Evolutionary conservation across 768 basidiomycete species (phyloP), one percentile per base, ranked within the genome.

Genomic region (Scleroderma citrinum): DNA sequence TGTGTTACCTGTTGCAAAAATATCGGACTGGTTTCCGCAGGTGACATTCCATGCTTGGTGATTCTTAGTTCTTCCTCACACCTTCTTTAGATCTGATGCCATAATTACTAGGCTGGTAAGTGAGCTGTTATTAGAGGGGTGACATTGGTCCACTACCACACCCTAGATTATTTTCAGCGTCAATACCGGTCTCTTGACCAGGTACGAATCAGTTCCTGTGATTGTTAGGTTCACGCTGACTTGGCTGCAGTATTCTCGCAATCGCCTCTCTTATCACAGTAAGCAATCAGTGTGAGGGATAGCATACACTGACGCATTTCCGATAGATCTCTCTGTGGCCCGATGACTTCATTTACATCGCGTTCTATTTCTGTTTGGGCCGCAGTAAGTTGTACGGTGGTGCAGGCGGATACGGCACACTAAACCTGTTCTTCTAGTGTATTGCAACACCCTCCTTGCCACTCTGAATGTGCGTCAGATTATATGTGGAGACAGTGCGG

Each of bases 331-430:
- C 67, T 12, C 66, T 69, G 16, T 74, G 74, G 29, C 73, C 72
- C 0, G 32, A 69, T 2, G 75, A 78, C 0, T 78, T 80, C 65
- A 59, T 80, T 46, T 83, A 82, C 51, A 76, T 81, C 40, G 63
- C 71, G 2, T 83, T 82, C 62, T 83, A 76, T 60, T 82, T 80
- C 53, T 76, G 72, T 58, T 73, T 81, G 34, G 80, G 81, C 17
- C 71, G 80, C 46, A 59, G 81, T 83, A 59, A 57, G 80, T 73
- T n/a, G n/a, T n/a, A n/a, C n/a, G n/a, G n/a, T 7, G 12, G 8
- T 10, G 20, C 24, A n/a, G 17, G 30, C 29, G 7, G 23, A n/a
- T 24, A 24, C n/a, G 2, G 20, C n/a, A 7, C 13, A 1, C 10
- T n/a, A 20, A 49, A 8, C 55, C n/a, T n/a, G n/a, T 16, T 36